Base-by-base conservation (phyloP, 2,329 filamentous ascomycete genomes). In the Ophiostoma sp. region DNA sequence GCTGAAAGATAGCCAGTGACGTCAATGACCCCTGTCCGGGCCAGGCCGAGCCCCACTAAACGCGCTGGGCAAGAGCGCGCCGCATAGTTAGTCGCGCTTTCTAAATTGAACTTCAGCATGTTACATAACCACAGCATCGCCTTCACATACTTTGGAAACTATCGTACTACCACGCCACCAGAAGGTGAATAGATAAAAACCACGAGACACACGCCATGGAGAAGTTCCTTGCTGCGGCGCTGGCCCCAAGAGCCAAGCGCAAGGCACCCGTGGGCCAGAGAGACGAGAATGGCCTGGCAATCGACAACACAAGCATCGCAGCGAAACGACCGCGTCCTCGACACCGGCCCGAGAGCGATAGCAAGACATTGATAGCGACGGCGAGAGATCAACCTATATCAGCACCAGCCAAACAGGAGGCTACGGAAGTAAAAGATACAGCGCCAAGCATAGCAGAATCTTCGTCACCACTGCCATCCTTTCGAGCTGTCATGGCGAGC, bases 381-480 rank as follows among this genome's bases (percentile, higher is more conserved):
- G 58, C 38, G 11, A 5, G 9, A 63, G 27, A 18, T 8, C n/a
- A 12, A 5, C 14, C 14, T n/a, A 38, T n/a, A n/a, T 8, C 6
- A 38, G 38, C 12, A n/a, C 36, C 16, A 4, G 38, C 60, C 7
- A 40, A 18, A 4, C 6, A n/a, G n/a, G 16, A 44, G 8, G 40
- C 16, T 11, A 12, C 38, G 7, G 40, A n/a, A 40, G 3, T 6
- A 42, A 5, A 18, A 18, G 16, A 16, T 1, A 18, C 40, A 18
- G 5, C 40, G 4, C 38, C 58, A n/a, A n/a, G 16, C 7, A 6
- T 38, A 41, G 16, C 40, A 3, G 18, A 14, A 42, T 14, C 63
- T 42, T 2, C 63, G 8, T 5, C 63, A n/a, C 14, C 63, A 2
- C 40, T 68, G 45, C 67, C 65, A n/a, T 69, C 67, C 3, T 69